Base-by-base conservation (phyloP, 1,139 yeast genomes). In the Protomyces gravidus region DNA sequence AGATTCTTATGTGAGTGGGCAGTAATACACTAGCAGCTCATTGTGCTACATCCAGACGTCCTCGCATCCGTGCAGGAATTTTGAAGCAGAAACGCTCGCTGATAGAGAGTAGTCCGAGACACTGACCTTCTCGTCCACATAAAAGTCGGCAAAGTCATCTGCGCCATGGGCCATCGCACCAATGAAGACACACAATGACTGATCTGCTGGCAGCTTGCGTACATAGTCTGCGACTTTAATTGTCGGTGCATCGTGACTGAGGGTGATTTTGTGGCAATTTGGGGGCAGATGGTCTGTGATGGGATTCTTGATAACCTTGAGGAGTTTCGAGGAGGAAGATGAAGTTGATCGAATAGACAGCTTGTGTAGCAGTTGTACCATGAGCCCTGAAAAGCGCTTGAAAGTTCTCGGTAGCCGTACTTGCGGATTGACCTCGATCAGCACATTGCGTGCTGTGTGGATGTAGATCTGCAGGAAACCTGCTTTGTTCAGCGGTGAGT, bases 151-250 rank as follows among this genome's bases (percentile, higher is more conserved):
- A 74, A 92, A 92, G 67, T 83, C 89, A 74, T 92, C 98, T 71
- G 86, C 86, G 70, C 98, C 98, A 74, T 97, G 84, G 27, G 98
- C 98, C 97, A 92, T 92, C 56, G 98, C 96, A 70, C 98, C 98
- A 52, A 92, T 97, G 73, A 92, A 92, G 28, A 92, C 97, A 78
- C 98, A 92, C 67, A 92, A 85, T 71, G 96, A 87, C 74, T 92
- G 96, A 70, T 89, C 95, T 2, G 83, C 84, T 66, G 83, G 96
- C 67, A 92, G 77, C 60, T 85, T 85, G 45, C 76, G 75, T 48
- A 90, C 92, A 71, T 88, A 90, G 70, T 89, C 96, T 73, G 89
- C 95, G 11, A 89, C 96, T 68, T 89, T 80, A 67, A 81, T 81
- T 51, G 92, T 86, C 64, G 88, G 85, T 13, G 97, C 95, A 70